Base-by-base conservation (phyloP, 257 asterid genomes). In the Solanum pinnatisectum region DNA sequence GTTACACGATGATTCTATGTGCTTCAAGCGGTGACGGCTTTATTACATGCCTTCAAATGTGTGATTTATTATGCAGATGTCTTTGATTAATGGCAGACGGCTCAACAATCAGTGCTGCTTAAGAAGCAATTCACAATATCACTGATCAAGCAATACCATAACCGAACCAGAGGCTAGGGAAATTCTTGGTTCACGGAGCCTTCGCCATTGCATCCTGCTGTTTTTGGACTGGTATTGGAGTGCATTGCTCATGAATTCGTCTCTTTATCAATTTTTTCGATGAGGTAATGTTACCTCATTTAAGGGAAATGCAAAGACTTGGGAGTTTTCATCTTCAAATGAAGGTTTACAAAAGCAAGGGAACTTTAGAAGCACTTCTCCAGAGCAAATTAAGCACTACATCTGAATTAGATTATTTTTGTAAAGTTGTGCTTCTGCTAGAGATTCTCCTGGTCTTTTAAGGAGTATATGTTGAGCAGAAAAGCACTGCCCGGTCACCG, bases 231-330 rank as follows among this genome's bases (percentile, higher is more conserved):
- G 18, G 27, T 72, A 27, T 70, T 79, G 37, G 18, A 32, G 6
- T 15, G 65, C 49, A 15, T 32, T 39, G 59, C 63, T 5, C 33
- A 40, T 85, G 46, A 65, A 73, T 71, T 36, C 35, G 7, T 20
- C 40, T 84, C 3, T 40, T 70, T 56, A 39, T 33, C 40, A n/a
- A 42, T 84, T 52, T 44, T 32, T 65, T 59, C 74, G 68, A 90
- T 87, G 94, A 90, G 88, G 87, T 94, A 93, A 27, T 72, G 90
- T 76, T 83, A 79, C 86, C 86, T 88, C 93, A 91, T 93, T 93
- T 74, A 91, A 93, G 86, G 87, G 32, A 86, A 93, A 94, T 77
- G 90, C 95, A 2, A 92, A 91, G 88, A 91, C 82, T 14, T 92
- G 94, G 68, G 30, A 60, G 71, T 63, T 63, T n/a, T 63, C 71